Conservation (phyloP, 1,284 basidiomycete genomes). For the Marasmius oreades region DNA sequence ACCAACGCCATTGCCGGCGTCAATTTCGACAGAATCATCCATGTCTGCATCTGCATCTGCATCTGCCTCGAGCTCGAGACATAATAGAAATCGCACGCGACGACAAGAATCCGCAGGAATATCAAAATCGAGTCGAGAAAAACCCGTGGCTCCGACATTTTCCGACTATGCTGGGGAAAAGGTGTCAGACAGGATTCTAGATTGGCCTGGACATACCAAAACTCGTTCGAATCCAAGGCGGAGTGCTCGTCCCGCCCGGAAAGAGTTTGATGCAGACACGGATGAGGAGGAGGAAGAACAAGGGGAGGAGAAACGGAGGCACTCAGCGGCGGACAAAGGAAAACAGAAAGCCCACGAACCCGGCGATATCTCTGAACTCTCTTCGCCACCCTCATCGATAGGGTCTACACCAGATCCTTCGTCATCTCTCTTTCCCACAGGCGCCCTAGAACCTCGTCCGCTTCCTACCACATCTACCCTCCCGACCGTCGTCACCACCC, state of each 20-base stretch:
- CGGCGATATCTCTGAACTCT: not conserved
- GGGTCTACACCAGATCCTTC: not conserved
- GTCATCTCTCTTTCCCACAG: not conserved
- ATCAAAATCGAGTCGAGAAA: not conserved
- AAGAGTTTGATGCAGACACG: not conserved
- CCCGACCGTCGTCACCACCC: not conserved
- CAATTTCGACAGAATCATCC: not conserved
- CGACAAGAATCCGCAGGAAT: not conserved
- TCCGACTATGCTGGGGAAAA: not conserved
- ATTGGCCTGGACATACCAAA: not conserved
- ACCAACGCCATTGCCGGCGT: not conserved
- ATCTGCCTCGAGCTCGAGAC: not conserved
- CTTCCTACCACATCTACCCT: not conserved
- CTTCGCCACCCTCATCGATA: not conserved
- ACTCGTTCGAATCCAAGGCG: no score
- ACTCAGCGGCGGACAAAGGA: not conserved
- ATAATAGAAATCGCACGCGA: not conserved
- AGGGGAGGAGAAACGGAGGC: not conserved
- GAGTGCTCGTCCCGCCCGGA: no score
- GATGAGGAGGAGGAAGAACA: not conserved
- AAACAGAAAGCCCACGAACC: not conserved
- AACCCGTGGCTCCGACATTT: not conserved
- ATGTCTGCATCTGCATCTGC: not conserved
- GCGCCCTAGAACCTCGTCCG: not conserved
- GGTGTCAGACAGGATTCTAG: not conserved